phyloP scores from a whole-genome alignment of 1,284 basidiomycete species.

The Naganishia albida region DNA sequence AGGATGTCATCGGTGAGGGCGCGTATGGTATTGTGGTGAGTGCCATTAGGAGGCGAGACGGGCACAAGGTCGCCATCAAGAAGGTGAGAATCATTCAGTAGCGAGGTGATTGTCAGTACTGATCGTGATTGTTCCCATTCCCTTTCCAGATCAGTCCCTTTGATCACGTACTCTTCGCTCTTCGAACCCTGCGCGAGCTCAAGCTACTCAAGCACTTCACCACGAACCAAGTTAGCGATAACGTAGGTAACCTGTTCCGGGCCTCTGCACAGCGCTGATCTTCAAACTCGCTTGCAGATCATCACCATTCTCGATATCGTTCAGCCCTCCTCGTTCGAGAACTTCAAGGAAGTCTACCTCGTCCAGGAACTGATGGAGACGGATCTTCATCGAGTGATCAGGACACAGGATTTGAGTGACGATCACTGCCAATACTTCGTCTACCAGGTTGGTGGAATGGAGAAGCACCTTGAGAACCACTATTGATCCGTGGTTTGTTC shows the following conservation, averaged over 20 bases:
- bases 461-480: no score
- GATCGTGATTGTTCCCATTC: neutral
- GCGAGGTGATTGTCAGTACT: neutral
- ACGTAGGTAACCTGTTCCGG: constrained; percentile 61
- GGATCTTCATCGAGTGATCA: constrained; percentile 70
- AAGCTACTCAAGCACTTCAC: constrained; percentile 89
- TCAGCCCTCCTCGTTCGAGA: constrained; percentile 81
- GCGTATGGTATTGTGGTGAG: constrained; percentile 73
- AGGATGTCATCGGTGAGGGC: constrained; percentile 88
- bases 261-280: neutral
- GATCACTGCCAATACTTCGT: constrained; percentile 89
- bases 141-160: constrained; percentile 70
- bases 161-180: constrained; percentile 88
- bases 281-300: constrained; percentile 60
- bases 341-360: constrained; percentile 78
- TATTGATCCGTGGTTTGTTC: neutral
- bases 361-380: constrained; percentile 82
- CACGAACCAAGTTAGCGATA: constrained; percentile 87
- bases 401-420: constrained; percentile 78
- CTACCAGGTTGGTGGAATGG: constrained; percentile 58
- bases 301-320: constrained; percentile 94
- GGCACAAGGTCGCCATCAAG: constrained; percentile 82
- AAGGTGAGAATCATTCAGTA: constrained; percentile 54
- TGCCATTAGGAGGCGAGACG: constrained; percentile 75
- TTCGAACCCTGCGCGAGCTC: constrained; percentile 80